These are phyloP conservation scores for Podila verticillata DNA, from an alignment of 192 early-diverging fungal species.

Conservation along the genomic window DNA sequence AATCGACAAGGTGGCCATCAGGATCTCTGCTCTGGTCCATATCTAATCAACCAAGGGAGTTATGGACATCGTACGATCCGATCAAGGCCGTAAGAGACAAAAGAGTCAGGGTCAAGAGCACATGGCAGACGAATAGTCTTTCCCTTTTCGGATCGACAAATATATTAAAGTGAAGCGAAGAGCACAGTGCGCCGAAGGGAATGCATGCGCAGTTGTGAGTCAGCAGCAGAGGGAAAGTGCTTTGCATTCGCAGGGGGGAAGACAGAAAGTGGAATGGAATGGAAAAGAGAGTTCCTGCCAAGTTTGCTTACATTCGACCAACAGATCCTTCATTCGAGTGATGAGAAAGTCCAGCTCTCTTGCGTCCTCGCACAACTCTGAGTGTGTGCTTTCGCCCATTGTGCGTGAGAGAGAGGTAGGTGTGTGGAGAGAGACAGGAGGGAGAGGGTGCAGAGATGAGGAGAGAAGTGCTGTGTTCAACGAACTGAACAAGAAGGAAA, in stretches of 20 bases:
- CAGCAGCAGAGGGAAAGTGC: conserved; percentile 7
- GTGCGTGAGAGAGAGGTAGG: not conserved
- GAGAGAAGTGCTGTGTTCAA: not conserved
- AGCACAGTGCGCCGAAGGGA: conserved; percentile 12
- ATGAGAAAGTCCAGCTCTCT: conserved; percentile 53
- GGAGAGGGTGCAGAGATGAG: not conserved
- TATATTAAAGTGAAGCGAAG: not conserved
- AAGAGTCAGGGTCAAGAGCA: no score
- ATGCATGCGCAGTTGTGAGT: conserved; percentile 42
- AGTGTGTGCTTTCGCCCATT: not conserved
- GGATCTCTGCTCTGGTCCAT: conserved; percentile 53
- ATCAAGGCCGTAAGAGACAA: not conserved
- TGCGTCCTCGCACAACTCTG: conserved; percentile 48
- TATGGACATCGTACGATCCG: not conserved
- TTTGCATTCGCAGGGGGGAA: not conserved
- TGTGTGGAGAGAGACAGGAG: not conserved
- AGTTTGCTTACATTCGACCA: conserved; percentile 52
- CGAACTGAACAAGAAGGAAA: not conserved
- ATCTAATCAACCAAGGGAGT: conserved; percentile 35
- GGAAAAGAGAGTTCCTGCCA: not conserved
- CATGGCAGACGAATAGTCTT: not conserved
- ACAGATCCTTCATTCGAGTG: conserved; percentile 55
- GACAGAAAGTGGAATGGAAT: not conserved
- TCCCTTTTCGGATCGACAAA: conserved; percentile 4
- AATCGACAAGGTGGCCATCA: conserved; percentile 50